These are phyloP conservation scores for Rhytidhysteron rufulum DNA, from an alignment of 2,329 filamentous ascomycete genomes.

Conservation along the genomic window DNA sequence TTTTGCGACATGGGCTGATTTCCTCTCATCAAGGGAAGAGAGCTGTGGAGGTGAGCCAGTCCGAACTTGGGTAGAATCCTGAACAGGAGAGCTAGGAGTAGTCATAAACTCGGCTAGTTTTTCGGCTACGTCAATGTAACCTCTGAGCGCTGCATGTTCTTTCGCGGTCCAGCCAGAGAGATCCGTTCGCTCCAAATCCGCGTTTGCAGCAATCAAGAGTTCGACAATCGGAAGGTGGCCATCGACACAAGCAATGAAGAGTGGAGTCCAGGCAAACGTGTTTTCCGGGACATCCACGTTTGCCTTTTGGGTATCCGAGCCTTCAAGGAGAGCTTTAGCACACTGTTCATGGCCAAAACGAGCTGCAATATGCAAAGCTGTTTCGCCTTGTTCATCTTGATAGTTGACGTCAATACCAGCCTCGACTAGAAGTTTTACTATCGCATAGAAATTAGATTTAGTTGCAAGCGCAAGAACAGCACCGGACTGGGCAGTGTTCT, in stretches of 20 bases:
- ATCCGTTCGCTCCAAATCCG: conserved; percentile 70
- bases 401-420: conserved; percentile 92
- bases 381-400: conserved; percentile 85
- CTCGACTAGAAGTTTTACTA: conserved; percentile 82
- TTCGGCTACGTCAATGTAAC: conserved; percentile 76
- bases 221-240: conserved; percentile 73
- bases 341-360: conserved; percentile 82
- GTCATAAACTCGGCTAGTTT: conserved; percentile 59
- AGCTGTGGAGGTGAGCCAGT: conserved; percentile 47
- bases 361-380: conserved; percentile 85
- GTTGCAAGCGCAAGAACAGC: conserved; percentile 84
- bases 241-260: conserved; percentile 89
- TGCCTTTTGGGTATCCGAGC: conserved; percentile 66
- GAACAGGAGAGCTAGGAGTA: conserved; percentile 22
- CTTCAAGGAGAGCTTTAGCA: conserved; percentile 69
- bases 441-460: conserved; percentile 78
- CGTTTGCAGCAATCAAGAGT: conserved; percentile 72
- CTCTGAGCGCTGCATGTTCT: conserved; percentile 87
- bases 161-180: conserved; percentile 91
- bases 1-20: conserved; percentile 35
- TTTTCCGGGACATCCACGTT: conserved; percentile 76
- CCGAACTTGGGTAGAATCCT: conserved; percentile 23
- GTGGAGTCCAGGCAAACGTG: conserved; percentile 89
- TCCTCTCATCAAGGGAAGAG: conserved; percentile 55
- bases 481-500: conserved; percentile 74